These are phyloP conservation scores for Xylogone sp. DNA, from an alignment of 2,329 filamentous ascomycete genomes.

Conservation along the genomic window DNA sequence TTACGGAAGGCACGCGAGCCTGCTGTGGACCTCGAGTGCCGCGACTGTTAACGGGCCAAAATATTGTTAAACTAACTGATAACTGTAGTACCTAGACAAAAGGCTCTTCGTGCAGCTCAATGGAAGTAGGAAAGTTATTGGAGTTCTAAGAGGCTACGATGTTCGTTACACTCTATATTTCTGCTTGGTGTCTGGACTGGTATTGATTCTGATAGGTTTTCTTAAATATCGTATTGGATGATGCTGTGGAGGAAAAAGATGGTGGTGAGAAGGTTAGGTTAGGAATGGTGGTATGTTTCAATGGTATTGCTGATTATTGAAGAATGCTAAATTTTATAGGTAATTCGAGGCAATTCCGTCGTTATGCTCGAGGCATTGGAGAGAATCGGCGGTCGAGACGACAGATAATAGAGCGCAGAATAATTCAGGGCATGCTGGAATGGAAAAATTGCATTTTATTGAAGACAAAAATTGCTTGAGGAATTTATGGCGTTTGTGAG, in stretches of 20 bases:
- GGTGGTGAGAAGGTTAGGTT: conserved; percentile 86
- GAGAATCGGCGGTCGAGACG: conserved; percentile 55
- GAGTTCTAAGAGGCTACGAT: conserved; percentile 92
- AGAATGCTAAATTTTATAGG: conserved; percentile 41
- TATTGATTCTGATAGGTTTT: conserved; percentile 64
- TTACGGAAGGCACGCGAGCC: conserved; percentile 10
- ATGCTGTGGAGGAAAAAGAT: conserved; percentile 91
- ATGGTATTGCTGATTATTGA: not conserved
- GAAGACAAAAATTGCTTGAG: conserved; percentile 8
- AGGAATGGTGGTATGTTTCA: conserved; percentile 78
- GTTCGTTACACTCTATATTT: conserved; percentile 42
- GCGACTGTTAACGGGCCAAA: conserved; percentile 42
- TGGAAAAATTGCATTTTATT: not conserved
- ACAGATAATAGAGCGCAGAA: conserved; percentile 26
- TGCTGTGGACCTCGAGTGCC: conserved; percentile 2
- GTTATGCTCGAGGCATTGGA: conserved; percentile 91
- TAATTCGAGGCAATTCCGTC: conserved; percentile 96
- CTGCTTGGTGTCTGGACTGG: not conserved
- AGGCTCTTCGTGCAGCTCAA: conserved; percentile 96
- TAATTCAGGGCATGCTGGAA: not conserved
- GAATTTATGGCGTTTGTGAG: conserved; percentile 20
- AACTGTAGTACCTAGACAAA: conserved; percentile 91
- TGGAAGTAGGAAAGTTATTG: conserved; percentile 95
- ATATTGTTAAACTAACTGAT: conserved; percentile 47
- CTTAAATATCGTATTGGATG: conserved; percentile 95